Evolutionary conservation across 2,329 filamentous ascomycete genomes (phyloP).

Genomic region (Xylaria sp.): DNA sequence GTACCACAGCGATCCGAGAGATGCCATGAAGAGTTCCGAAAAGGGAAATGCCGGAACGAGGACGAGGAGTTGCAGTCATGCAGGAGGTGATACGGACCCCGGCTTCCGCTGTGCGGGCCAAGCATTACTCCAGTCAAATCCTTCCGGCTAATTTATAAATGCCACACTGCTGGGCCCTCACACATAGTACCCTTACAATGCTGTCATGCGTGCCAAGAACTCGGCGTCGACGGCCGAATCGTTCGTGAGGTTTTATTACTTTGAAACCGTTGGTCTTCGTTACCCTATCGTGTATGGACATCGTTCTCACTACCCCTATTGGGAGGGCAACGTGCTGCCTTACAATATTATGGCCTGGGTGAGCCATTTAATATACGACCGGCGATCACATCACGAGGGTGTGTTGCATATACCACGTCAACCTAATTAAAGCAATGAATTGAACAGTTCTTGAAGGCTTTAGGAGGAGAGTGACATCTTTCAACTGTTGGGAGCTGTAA

Average conservation of each 20-base stretch:
- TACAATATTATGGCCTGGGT: neutral
- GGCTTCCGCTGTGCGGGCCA: slow-evolving; percentile 25
- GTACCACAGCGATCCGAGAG: neutral
- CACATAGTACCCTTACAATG: slow-evolving; percentile 10
- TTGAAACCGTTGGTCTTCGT: neutral
- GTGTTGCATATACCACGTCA: neutral
- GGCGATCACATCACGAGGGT: neutral
- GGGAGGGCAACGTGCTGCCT: neutral
- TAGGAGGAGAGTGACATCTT: neutral
- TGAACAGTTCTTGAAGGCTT: neutral
- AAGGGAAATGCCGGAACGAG: slow-evolving; percentile 35
- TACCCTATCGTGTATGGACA: neutral
- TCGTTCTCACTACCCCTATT: neutral
- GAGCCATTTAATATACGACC: slow-evolving; percentile 4
- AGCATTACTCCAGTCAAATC: slow-evolving; percentile 22
- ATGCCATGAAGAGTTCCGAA: slow-evolving; percentile 21
- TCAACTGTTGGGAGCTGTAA: neutral
- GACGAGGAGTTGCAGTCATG: slow-evolving; percentile 15
- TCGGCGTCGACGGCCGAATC: neutral
- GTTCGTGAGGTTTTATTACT: slow-evolving; percentile 3
- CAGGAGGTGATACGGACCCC: slow-evolving; percentile 25
- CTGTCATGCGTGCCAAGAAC: slow-evolving; percentile 4
- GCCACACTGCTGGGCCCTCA: slow-evolving; percentile 10
- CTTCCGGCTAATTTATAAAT: slow-evolving; percentile 26
- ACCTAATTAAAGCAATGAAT: neutral